Base-by-base conservation (phyloP, 2,329 filamentous ascomycete species). In the Fusarium globosum region DNA sequence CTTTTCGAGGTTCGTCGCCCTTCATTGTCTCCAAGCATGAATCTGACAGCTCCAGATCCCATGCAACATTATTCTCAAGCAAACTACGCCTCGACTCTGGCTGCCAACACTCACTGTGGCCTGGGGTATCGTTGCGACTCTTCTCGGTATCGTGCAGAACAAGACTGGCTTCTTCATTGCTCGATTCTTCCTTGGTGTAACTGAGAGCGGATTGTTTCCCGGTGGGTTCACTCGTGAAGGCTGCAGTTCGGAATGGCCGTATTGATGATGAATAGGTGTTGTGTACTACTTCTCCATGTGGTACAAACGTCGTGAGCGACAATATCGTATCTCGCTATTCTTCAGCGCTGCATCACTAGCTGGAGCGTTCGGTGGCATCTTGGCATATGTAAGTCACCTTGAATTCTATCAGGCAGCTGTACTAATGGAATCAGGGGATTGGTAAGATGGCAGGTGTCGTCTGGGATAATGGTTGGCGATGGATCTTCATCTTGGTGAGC, bases 51-150 rank as follows among this genome's bases (percentile, higher is more conserved):
- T 7, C 9, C 16, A 87, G 86, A 85, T 91, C 11, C 89, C 89
- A 0, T 91, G 88, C 75, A 91, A 91, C 72, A 88, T 91, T 69
- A 81, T 91, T 15, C 84, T 91, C 23, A 92, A 91, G 74, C 82
- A 86, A 1, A 91, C 89, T 0, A 90, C 87, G 2, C 89, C 89
- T 0, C 80, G 83, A 7, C 79, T 89, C 28, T 90, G 88, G 88
- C 80, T 90, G 0, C 88, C 88, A 0, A 88, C 88, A 0, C 80
- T 91, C 6, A 90, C 89, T 3, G 80, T 89, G 6, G 79, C 83
- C 1, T 89, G 87, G 88, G 88, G 88, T 1, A 80, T 88, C 20
- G 88, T 89, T 0, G 86, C 87, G 0, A 89, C 87, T 81, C 72
- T 80, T 4, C 67, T 80, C 65, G 88, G 88, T 1, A 79, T 90